These are phyloP conservation scores for Candida gorgasii DNA, from an alignment of 805 yeast species.

Conservation along the genomic window DNA sequence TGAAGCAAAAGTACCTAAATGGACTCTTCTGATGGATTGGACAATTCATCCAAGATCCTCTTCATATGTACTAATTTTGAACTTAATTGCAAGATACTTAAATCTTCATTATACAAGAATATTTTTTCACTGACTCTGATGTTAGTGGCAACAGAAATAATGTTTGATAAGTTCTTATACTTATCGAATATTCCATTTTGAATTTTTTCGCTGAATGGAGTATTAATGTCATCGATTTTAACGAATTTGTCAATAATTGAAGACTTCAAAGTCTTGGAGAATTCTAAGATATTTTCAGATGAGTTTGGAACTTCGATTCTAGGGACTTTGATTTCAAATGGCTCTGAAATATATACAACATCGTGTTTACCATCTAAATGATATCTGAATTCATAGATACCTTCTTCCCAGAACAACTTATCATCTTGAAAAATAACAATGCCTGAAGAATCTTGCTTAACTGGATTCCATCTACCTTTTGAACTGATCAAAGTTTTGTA, in stretches of 20 bases:
- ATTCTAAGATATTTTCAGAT: slow-evolving; percentile 27
- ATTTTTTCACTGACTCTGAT: slow-evolving; percentile 39
- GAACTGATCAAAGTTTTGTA: slow-evolving; percentile 61
- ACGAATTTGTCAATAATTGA: slow-evolving; percentile 34
- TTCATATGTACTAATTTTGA: slow-evolving; percentile 36
- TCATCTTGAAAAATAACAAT: slow-evolving; percentile 48
- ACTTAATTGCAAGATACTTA: slow-evolving; percentile 30
- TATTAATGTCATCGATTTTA: slow-evolving; percentile 22
- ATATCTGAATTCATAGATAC: slow-evolving; percentile 72
- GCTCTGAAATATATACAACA: slow-evolving; percentile 63
- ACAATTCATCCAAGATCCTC: slow-evolving; percentile 37
- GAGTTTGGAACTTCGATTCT: slow-evolving; percentile 35
- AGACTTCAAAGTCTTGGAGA: slow-evolving; percentile 32
- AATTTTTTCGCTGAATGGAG: slow-evolving; percentile 27
- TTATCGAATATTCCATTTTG: slow-evolving; percentile 30
- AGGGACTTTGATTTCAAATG: slow-evolving; percentile 59
- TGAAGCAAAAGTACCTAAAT: too few relatives aligned
- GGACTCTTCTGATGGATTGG: slow-evolving; percentile 15
- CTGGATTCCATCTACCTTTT: slow-evolving; percentile 63
- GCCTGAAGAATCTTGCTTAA: slow-evolving; percentile 40
- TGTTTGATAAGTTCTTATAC: slow-evolving; percentile 26
- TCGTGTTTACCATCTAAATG: slow-evolving; percentile 68
- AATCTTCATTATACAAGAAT: slow-evolving; percentile 30
- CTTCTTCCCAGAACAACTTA: slow-evolving; percentile 62
- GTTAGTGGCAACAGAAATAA: slow-evolving; percentile 36